phyloP scores from a whole-genome alignment of 192 early-diverging fungal genomes.

The Borealophlyctis nickersoniae region DNA sequence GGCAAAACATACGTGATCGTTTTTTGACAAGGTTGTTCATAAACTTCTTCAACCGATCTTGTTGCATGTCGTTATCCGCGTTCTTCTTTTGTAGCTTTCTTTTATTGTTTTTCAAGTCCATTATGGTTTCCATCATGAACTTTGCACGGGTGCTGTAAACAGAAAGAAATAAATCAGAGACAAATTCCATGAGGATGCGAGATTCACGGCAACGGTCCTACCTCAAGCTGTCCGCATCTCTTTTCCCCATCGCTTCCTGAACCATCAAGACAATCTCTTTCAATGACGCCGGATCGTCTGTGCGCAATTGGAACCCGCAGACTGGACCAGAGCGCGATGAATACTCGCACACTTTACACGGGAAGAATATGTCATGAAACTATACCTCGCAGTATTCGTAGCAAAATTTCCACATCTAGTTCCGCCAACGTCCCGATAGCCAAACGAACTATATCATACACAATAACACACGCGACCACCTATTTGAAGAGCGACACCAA shows the following conservation, averaged over 20 bases:
- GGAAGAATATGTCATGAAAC: slow-evolving; percentile 50
- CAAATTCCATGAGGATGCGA: not conserved
- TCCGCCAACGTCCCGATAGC: slow-evolving; percentile 72
- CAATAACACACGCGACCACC: slow-evolving; percentile 69
- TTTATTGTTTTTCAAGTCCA: slow-evolving; percentile 87
- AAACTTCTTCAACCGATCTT: slow-evolving; percentile 75
- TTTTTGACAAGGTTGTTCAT: slow-evolving; percentile 56
- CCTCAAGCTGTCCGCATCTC: slow-evolving; percentile 37
- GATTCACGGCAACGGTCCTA: slow-evolving; percentile 24
- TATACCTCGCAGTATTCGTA: slow-evolving; percentile 74
- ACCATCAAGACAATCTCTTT: slow-evolving; percentile 85
- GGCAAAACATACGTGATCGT: slow-evolving; percentile 5
- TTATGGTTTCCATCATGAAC: slow-evolving; percentile 95
- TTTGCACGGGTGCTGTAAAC: slow-evolving; percentile 56
- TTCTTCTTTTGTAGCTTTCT: slow-evolving; percentile 62
- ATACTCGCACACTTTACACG: slow-evolving; percentile 7
- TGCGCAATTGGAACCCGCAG: slow-evolving; percentile 78
- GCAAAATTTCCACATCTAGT: slow-evolving; percentile 82
- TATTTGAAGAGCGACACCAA: no score
- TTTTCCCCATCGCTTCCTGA: slow-evolving; percentile 49
- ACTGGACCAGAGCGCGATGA: slow-evolving; percentile 29
- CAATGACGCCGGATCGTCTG: slow-evolving; percentile 86
- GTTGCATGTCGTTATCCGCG: slow-evolving; percentile 52
- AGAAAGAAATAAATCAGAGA: not conserved
- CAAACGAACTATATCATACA: slow-evolving; percentile 81